phyloP scores from a whole-genome alignment of 208 protist species.

The Lotmaria passim region DNA sequence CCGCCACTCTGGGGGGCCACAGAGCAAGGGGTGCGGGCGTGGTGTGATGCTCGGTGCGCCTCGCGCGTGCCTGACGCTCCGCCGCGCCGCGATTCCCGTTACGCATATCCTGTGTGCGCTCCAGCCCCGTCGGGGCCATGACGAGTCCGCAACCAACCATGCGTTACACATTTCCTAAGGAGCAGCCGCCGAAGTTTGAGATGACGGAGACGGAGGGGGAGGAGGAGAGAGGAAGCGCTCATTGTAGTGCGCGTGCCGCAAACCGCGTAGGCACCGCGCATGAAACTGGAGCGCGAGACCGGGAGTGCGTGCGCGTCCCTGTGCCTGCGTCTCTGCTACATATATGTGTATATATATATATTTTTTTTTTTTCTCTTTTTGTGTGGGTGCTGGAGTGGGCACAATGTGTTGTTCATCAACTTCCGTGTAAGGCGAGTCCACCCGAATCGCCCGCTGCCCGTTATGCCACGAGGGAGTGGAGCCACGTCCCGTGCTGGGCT shows the following conservation, averaged over 20 bases:
- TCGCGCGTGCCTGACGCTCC: slow-evolving; percentile 24
- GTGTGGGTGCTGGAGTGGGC: no score
- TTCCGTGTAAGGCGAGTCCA: no score
- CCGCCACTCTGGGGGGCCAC: slow-evolving; percentile 20
- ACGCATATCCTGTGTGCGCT: slow-evolving; percentile 38
- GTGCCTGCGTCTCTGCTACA: no score
- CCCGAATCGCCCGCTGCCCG: no score
- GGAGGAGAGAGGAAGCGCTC: background rate
- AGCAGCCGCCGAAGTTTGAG: no score
- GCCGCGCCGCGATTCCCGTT: slow-evolving; percentile 26
- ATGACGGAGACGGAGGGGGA: no score
- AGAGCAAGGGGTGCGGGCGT: slow-evolving; percentile 27
- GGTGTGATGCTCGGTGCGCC: slow-evolving; percentile 26
- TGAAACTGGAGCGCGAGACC: slow-evolving; percentile 28
- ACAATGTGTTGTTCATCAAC: no score
- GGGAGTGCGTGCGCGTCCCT: background rate
- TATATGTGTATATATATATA: no score
- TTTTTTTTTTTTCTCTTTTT: no score
- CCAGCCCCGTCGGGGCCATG: slow-evolving; percentile 35
- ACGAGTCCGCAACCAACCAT: slow-evolving; percentile 37
- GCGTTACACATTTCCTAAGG: slow-evolving; percentile 19
- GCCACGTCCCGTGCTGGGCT: no score
- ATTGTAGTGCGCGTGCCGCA: slow-evolving; percentile 32
- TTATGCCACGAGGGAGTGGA: no score
- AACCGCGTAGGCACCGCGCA: slow-evolving; percentile 27